Evolutionary conservation across 1,284 basidiomycete species (phyloP).

Genomic region (Rhodotorula sp.): DNA sequence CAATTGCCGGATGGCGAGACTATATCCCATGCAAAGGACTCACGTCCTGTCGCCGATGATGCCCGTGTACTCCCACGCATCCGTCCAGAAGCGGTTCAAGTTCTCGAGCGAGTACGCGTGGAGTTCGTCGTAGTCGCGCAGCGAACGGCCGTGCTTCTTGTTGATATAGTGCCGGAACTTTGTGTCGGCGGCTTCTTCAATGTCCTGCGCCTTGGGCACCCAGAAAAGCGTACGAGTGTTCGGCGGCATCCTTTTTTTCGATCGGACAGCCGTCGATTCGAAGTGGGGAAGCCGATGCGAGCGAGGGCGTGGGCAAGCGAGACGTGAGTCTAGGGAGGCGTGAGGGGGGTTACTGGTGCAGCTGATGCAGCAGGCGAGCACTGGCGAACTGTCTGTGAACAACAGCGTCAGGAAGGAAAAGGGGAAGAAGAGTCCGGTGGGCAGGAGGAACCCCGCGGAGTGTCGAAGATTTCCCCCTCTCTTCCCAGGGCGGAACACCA

Average conservation of each 20-base stretch:
- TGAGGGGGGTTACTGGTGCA: no score
- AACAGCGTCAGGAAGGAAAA: background rate
- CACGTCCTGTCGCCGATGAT: constrained; percentile 38
- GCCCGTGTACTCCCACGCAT: constrained; percentile 33
- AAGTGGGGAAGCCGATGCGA: background rate
- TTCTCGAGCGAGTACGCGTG: constrained; percentile 29
- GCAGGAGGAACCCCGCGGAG: background rate
- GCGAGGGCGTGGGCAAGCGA: background rate
- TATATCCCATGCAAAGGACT: background rate
- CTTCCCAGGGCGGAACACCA: no score
- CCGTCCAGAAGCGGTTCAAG: constrained; percentile 37
- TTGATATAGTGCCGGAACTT: constrained; percentile 40
- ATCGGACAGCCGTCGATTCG: background rate
- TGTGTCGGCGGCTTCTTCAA: constrained; percentile 30
- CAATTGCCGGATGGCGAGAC: background rate
- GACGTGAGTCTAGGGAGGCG: no score
- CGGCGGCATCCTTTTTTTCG: constrained; percentile 12
- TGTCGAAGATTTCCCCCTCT: background rate
- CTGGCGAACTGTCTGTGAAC: background rate
- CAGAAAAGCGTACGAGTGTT: constrained; percentile 31
- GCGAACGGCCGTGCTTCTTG: constrained; percentile 10
- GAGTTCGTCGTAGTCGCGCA: constrained; percentile 39
- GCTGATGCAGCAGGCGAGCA: background rate
- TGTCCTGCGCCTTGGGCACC: constrained; percentile 26
- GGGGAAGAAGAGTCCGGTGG: background rate